Conservation (phyloP, 2,329 filamentous ascomycete genomes). For the Diatrype stigma region DNA sequence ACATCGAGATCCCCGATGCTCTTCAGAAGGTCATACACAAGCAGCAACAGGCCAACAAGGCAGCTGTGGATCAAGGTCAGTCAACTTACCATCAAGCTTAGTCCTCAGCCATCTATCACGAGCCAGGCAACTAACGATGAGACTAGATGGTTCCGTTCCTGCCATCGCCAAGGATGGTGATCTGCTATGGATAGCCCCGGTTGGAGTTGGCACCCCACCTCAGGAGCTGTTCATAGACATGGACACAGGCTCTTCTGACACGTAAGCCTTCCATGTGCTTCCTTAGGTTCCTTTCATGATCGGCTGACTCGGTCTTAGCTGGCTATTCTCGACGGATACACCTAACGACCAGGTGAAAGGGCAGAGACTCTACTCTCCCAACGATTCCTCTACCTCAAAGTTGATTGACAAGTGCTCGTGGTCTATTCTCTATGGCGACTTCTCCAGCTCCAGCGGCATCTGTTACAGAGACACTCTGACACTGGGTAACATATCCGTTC, state of each 20-base stretch:
- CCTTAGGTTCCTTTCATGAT: constrained; percentile 7
- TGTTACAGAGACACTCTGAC: constrained; percentile 48
- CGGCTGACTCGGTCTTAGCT: constrained; percentile 31
- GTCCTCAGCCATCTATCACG: background rate
- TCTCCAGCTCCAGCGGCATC: constrained; percentile 35
- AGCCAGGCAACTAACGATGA: constrained; percentile 11
- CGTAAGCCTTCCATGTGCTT: constrained; percentile 49
- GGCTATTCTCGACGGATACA: constrained; percentile 50
- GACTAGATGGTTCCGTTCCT: constrained; percentile 29
- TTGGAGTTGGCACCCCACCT: constrained; percentile 43
- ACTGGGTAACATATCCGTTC: constrained; percentile 40
- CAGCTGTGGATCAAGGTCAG: constrained; percentile 11
- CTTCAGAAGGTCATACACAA: constrained; percentile 23
- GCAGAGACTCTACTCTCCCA: constrained; percentile 38
- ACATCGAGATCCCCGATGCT: constrained; percentile 24
- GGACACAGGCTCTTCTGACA: constrained; percentile 51
- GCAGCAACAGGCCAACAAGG: constrained; percentile 17
- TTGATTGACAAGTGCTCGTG: constrained; percentile 41
- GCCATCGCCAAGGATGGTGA: constrained; percentile 37
- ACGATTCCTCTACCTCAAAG: constrained; percentile 39
- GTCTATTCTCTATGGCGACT: constrained; percentile 45
- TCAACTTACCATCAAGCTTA: background rate
- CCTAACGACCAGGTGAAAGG: constrained; percentile 41
- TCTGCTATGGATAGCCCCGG: constrained; percentile 39
- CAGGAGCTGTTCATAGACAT: constrained; percentile 45